Base-by-base conservation (phyloP, 2,329 filamentous ascomycete genomes). In the Colletotrichum sp. region DNA sequence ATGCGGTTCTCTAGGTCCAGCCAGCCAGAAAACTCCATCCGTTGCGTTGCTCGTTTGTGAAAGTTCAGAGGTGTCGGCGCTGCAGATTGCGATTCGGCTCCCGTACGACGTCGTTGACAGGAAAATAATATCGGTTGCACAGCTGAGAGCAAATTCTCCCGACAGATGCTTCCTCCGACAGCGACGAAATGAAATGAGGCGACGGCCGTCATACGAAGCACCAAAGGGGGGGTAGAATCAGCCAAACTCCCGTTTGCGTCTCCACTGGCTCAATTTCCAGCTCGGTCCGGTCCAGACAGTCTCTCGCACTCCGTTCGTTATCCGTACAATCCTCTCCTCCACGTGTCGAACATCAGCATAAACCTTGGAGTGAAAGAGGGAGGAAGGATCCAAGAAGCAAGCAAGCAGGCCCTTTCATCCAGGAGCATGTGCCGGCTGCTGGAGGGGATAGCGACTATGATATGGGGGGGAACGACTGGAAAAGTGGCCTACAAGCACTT, bases 291-390 rank as follows among this genome's bases (percentile, higher is more conserved):
- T 25, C 64, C 34, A 59, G 71, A 57, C 69, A 70, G 55, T 29
- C 69, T 69, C 55, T 65, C 39, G 44, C 16, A 15, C 27, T 49
- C 30, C 55, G 57, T 36, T 62, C 34, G 65, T 73, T 66, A 57
- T 70, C 27, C 65, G 62, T 66, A 49, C 34, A 64, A 30, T 65
- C 44, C 61, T 59, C 27, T 73, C 63, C 32, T 77, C 73, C 69
- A 73, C 76, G 73, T 70, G 76, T 72, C 76, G 55, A 69, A 69
- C 65, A 72, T 69, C 70, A 69, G 70, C 68, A 36, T 63, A n/a
- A 70, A 61, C 32, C 71, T 27, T 34, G 70, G 49, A 68, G 44
- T 59, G 52, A 67, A 49, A 19, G 70, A 70, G 39, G 32, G 44
- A 52, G 27, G 39, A 36, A 64, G 19, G 27, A 13, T 27, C 63